Percentiles rank a stretch among this genome's conserved stretches.
phyloP scores from a whole-genome alignment of 495 filamentous ascomycete species.

The Opeltia flavorubescens region DNA sequence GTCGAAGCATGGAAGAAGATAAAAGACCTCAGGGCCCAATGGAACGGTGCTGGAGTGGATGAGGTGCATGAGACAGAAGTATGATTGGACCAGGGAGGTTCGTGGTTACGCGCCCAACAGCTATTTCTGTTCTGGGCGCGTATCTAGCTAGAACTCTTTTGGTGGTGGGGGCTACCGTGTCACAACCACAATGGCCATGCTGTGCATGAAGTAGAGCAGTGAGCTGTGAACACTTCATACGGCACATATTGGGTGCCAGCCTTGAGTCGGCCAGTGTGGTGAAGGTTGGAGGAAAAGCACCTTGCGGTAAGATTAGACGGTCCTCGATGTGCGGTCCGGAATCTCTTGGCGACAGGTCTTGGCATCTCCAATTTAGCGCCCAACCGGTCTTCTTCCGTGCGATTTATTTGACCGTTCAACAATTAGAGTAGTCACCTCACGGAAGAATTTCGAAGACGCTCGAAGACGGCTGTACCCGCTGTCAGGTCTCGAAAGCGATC shows the following conservation, averaged over 20 bases:
- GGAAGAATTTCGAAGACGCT: no score
- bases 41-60: neutral
- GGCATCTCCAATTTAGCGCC: no score
- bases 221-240: no score
- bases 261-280: neutral
- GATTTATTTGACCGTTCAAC: no score
- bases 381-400: no score
- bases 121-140: neutral
- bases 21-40: neutral
- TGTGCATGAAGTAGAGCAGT: constrained; percentile 1
- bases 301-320: neutral
- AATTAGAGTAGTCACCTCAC: no score
- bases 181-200: neutral
- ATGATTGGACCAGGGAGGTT: constrained; percentile 6
- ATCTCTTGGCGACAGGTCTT: neutral
- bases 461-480: no score
- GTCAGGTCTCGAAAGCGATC: no score
- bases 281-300: neutral
- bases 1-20: neutral
- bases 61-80: constrained; percentile 1
- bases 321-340: neutral
- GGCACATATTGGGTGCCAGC: neutral
- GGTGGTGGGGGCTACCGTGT: no score
- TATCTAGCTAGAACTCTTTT: neutral
- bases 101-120: constrained; percentile 1